Base-by-base conservation (phyloP, 345 rosid genomes). In the Linum tenue region DNA sequence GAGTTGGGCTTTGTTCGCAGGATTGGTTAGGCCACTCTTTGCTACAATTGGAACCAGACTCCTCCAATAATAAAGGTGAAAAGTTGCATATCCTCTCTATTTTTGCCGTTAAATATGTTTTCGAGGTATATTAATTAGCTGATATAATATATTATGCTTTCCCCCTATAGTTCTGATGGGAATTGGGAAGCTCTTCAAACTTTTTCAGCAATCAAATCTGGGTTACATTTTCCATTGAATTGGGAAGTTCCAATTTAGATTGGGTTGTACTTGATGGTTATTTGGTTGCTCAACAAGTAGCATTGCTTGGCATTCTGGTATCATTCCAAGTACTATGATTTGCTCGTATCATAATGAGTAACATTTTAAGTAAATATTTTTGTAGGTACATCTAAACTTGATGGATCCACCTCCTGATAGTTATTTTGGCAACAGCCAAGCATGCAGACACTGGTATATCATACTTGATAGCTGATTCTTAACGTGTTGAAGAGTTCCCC, bases 331-430 rank as follows among this genome's bases (percentile, higher is more conserved):
- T 17, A 4, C 35, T 15, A 17, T 7, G 10, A 12, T 12, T 37
- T 57, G 7, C 22, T 17, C 60, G 11, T 5, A 3, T n/a, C n/a
- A n/a, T n/a, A 56, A 16, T 14, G 59, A 56, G 7, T 0, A 15
- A 16, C 17, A 12, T 17, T 57, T 6, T 56, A 1, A 56, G 41
- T 17, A 37, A 11, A 56, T 59, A 51, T 66, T 44, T 76, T 67
- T 73, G 56, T 72, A 78, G 77, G 79, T 82, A 48, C 83, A 78
- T 72, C 69, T 84, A 72, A 84, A 84, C 59, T 75, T 82, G 70
- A 82, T 84, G 89, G 89, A 84, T 74, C 89, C 86, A 42, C 86
- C 89, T 71, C 86, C 82, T 55, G 89, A 84, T 65, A 84, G 76
- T 64, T 84, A 78, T 79, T 82, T 74, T 76, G 86, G 80, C 56